Evolutionary conservation across 2,329 filamentous ascomycete species (phyloP).

Genomic region (Neurospora sp.): DNA sequence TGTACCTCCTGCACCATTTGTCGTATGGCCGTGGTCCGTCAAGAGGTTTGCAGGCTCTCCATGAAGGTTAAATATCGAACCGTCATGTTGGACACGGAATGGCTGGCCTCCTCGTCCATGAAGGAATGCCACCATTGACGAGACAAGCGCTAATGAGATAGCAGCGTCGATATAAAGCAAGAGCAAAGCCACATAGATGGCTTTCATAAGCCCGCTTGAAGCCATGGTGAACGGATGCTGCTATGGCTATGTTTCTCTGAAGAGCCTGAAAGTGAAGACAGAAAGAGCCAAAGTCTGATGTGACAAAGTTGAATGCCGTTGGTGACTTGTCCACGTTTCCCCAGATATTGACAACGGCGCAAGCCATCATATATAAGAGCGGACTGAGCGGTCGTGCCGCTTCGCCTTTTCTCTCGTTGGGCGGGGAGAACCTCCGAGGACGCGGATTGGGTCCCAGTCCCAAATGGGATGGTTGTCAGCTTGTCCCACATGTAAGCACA

Average conservation of each 20-base stretch:
- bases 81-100: too few species aligned
- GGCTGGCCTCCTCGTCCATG: slow-evolving; percentile 21
- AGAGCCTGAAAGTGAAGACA: background rate
- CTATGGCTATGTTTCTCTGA: background rate
- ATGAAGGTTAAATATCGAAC: slow-evolving; percentile 13
- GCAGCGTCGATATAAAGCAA: slow-evolving; percentile 27
- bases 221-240: slow-evolving; percentile 2
- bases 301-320: background rate
- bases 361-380: background rate
- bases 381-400: background rate
- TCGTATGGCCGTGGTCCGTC: slow-evolving; percentile 31
- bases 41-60: slow-evolving; percentile 25
- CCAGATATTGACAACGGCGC: background rate
- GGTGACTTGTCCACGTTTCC: background rate
- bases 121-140: slow-evolving; percentile 29
- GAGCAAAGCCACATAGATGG: slow-evolving; percentile 19
- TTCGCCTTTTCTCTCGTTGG: background rate
- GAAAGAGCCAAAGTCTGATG: background rate
- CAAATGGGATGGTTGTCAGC: background rate
- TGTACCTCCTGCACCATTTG: slow-evolving; percentile 30
- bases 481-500: background rate
- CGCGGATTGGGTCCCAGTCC: background rate
- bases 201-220: slow-evolving; percentile 2
- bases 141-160: slow-evolving; percentile 30
- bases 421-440: background rate